Conservation (phyloP, 768 basidiomycete genomes). For the Macrolepiota albuminosa region DNA sequence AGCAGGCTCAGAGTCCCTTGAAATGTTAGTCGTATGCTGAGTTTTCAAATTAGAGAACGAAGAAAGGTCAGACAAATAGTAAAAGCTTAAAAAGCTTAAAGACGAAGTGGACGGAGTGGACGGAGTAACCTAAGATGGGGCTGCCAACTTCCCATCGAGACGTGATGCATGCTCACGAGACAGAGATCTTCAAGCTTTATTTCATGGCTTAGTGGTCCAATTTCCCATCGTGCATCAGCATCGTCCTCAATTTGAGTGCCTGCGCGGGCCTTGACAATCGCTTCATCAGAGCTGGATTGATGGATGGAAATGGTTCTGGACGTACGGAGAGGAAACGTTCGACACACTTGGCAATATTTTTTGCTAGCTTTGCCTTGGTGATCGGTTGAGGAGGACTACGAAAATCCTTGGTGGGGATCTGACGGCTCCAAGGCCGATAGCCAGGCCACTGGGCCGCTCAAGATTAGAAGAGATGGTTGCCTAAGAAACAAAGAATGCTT, state of each 20-base stretch:
- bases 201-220: slow-evolving; percentile 46
- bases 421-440: slow-evolving; percentile 71
- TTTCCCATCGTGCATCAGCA: slow-evolving; percentile 54
- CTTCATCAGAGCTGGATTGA: slow-evolving; percentile 7
- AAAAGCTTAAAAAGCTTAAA: slow-evolving; percentile 1
- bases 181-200: slow-evolving; percentile 65
- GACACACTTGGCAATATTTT: slow-evolving; percentile 76
- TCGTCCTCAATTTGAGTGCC: slow-evolving; percentile 57
- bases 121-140: slow-evolving; percentile 62
- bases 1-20: background rate
- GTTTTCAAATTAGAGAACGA: background rate
- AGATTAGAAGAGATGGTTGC: slow-evolving; percentile 9
- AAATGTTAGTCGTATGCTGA: background rate
- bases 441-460: slow-evolving; percentile 62
- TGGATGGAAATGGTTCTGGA: slow-evolving; percentile 3
- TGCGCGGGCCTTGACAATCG: slow-evolving; percentile 39
- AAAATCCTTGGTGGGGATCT: slow-evolving; percentile 82
- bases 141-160: slow-evolving; percentile 81
- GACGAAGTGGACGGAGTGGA: slow-evolving; percentile 30
- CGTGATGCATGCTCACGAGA: slow-evolving; percentile 77
- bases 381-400: slow-evolving; percentile 74
- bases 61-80: background rate
- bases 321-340: slow-evolving; percentile 61
- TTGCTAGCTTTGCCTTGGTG: slow-evolving; percentile 70
- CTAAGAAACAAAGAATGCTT: slow-evolving; percentile 15